Conservation (phyloP, 805 yeast genomes). For the Yamadazyma philogaea region DNA sequence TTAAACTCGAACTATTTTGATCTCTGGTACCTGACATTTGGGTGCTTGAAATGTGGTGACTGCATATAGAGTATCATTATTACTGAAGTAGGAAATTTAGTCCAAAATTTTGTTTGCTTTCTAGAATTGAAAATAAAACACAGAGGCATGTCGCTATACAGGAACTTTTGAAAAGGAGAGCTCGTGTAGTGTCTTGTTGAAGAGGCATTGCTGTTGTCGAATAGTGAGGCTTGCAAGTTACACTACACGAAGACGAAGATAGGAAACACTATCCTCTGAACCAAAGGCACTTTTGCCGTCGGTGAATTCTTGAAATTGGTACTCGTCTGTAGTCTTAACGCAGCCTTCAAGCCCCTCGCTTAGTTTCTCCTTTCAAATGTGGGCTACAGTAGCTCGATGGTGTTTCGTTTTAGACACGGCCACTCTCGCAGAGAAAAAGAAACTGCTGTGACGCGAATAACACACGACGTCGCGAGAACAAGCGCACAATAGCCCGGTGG, state of each 20-base stretch:
- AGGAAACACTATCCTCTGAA: too few relatives aligned
- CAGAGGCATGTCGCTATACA: conserved; percentile 4
- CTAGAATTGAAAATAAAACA: background rate
- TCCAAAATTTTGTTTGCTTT: conserved; percentile 1
- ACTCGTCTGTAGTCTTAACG: too few relatives aligned
- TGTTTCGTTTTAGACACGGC: too few relatives aligned
- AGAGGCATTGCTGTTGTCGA: conserved; percentile 8
- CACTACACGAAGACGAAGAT: background rate
- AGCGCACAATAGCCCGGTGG: background rate
- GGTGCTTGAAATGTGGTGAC: conserved; percentile 8
- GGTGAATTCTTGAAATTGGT: too few relatives aligned
- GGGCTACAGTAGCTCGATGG: too few relatives aligned
- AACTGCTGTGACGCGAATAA: background rate
- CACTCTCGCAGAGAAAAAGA: background rate
- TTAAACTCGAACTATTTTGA: conserved; percentile 7
- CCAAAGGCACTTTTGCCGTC: too few relatives aligned
- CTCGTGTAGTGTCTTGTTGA: background rate
- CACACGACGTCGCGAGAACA: background rate
- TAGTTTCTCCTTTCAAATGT: too few relatives aligned
- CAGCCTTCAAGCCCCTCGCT: too few relatives aligned
- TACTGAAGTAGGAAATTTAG: conserved; percentile 1
- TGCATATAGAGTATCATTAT: background rate
- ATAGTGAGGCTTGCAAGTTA: too few relatives aligned
- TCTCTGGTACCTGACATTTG: conserved; percentile 8
- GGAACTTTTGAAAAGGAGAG: conserved; percentile 5